phyloP scores from a whole-genome alignment of 306 rosid species.

The Castanea crenata region DNA sequence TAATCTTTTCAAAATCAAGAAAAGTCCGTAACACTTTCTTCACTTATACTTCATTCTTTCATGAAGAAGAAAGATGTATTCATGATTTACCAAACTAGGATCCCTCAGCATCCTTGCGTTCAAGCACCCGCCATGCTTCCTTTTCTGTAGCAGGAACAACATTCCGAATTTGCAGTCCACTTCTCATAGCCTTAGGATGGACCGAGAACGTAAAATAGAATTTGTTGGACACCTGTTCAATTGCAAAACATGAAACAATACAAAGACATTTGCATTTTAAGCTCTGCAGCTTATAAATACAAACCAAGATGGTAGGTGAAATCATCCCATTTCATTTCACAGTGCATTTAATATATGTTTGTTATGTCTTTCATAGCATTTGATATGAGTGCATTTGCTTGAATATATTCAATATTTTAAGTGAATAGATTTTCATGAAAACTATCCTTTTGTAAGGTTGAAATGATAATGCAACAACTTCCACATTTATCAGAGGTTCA shows the following conservation, averaged over 20 bases:
- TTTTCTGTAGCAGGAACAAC: slow-evolving; percentile 81
- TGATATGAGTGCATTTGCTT: neutral
- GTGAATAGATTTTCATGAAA: neutral
- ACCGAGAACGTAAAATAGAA: slow-evolving; percentile 79
- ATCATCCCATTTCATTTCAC: too few relatives aligned
- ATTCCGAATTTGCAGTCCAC: slow-evolving; percentile 53
- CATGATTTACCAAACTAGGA: slow-evolving; percentile 24
- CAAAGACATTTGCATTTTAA: neutral
- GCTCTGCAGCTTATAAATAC: neutral
- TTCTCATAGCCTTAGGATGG: slow-evolving; percentile 44
- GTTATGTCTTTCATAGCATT: too few relatives aligned
- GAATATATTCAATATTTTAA: neutral
- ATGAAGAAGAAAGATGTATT: slow-evolving; percentile 1
- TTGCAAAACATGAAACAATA: slow-evolving; percentile 4
- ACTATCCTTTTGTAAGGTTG: neutral
- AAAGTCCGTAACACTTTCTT: neutral
- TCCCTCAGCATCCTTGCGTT: slow-evolving; percentile 66
- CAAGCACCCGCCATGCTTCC: slow-evolving; percentile 71
- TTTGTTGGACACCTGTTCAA: slow-evolving; percentile 72
- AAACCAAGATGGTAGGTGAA: too few relatives aligned
- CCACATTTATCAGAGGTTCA: slow-evolving; percentile 67
- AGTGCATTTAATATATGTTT: too few relatives aligned
- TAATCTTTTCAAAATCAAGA: too few relatives aligned
- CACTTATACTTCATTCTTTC: neutral
- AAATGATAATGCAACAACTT: slow-evolving; percentile 61